Evolutionary conservation across 306 rosid genomes (phyloP).

Genomic region (Malus sieversii): DNA sequence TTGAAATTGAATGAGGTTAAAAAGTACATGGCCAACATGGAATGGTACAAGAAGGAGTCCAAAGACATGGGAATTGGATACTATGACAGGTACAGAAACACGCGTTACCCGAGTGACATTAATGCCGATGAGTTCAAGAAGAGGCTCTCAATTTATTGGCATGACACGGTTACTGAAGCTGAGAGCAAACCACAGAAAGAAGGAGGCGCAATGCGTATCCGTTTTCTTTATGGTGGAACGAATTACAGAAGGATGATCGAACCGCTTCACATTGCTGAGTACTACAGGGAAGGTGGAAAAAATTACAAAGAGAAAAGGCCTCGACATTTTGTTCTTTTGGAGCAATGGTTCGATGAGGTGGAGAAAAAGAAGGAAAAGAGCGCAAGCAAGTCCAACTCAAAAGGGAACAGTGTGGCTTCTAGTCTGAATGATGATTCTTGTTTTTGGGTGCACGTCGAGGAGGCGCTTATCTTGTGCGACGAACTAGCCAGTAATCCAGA

Average conservation of each 20-base stretch:
- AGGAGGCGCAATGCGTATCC: constrained; percentile 6
- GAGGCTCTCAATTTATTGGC: constrained; percentile 43
- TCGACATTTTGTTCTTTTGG: constrained; percentile 29
- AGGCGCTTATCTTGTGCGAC: constrained; percentile 32
- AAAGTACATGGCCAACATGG: constrained; percentile 39
- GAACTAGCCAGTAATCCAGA: neutral
- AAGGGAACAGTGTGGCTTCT: constrained; percentile 11
- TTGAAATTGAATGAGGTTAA: constrained; percentile 28
- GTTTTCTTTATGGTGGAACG: constrained; percentile 44
- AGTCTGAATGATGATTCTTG: constrained; percentile 56
- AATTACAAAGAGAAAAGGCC: constrained; percentile 30
- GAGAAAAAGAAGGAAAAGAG: neutral
- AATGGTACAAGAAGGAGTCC: constrained; percentile 48
- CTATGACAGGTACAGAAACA: constrained; percentile 47
- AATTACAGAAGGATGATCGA: constrained; percentile 62
- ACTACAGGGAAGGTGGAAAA: constrained; percentile 14
- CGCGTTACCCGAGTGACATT: neutral
- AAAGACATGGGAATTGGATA: constrained; percentile 27
- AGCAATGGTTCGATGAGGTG: constrained; percentile 25
- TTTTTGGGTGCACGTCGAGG: constrained; percentile 74
- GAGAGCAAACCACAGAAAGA: constrained; percentile 42
- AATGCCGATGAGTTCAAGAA: constrained; percentile 4
- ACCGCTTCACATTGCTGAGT: constrained; percentile 46
- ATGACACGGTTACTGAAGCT: constrained; percentile 34
- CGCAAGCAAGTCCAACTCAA: neutral